Evolutionary conservation across 1,284 basidiomycete species (phyloP).

Genomic region (Cutaneotrichosporon daszewskae): DNA sequence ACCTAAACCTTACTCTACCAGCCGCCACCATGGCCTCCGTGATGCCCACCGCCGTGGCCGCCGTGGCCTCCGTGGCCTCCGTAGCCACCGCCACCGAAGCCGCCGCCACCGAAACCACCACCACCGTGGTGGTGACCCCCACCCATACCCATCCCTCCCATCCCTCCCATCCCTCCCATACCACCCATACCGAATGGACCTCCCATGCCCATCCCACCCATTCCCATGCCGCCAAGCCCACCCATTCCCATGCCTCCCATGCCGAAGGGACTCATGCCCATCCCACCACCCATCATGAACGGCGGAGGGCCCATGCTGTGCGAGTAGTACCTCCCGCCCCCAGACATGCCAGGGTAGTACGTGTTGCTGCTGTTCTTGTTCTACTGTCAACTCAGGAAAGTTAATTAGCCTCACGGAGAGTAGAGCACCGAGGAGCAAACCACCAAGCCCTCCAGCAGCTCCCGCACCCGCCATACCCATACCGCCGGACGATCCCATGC

Average conservation of each 20-base stretch:
- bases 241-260: slow-evolving; percentile 10
- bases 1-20: too few relatives aligned
- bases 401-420: slow-evolving; percentile 3
- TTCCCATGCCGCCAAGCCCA: slow-evolving; percentile 5
- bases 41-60: neutral
- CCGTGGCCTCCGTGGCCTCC: neutral
- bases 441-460: slow-evolving; percentile 3
- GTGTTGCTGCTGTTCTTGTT: slow-evolving; percentile 3
- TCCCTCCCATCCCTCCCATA: neutral
- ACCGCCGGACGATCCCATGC: slow-evolving; percentile 1
- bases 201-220: slow-evolving; percentile 5
- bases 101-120: slow-evolving; percentile 4
- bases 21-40: too few relatives aligned
- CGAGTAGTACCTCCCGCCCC: slow-evolving; percentile 10
- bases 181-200: slow-evolving; percentile 2
- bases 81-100: neutral
- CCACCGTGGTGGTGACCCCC: slow-evolving; percentile 1
- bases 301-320: slow-evolving; percentile 33
- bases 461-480: slow-evolving; percentile 2
- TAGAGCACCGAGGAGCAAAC: slow-evolving; percentile 4
- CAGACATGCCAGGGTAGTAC: slow-evolving; percentile 9
- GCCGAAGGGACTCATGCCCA: slow-evolving; percentile 11
- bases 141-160: slow-evolving; percentile 1
- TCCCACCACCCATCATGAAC: slow-evolving; percentile 23
- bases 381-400: neutral